Conservation (phyloP, 164 flowering plant species). For the Kingdonia uniflora region DNA sequence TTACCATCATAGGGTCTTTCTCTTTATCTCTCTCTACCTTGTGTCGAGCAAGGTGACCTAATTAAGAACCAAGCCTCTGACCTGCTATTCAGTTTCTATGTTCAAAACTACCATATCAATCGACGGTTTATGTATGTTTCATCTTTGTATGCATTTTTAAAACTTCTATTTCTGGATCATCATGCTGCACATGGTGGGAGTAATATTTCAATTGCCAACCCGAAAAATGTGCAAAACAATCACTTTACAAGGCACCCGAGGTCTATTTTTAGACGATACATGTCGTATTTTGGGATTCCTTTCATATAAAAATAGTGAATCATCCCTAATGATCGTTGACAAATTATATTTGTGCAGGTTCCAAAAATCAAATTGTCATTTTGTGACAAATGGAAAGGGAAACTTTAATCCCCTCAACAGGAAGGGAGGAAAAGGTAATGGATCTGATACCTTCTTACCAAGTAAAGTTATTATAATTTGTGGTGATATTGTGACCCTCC, state of each 20-base stretch:
- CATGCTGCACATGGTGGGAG: conserved; percentile 3
- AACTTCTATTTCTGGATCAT: conserved; percentile 6
- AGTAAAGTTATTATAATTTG: not conserved
- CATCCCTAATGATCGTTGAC: not conserved
- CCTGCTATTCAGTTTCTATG: not conserved
- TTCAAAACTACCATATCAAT: not conserved
- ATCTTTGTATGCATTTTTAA: not conserved
- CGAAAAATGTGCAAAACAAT: conserved; percentile 4
- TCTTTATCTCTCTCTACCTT: too few relatives aligned
- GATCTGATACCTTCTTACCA: not conserved
- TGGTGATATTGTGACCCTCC: not conserved
- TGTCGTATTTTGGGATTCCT: too few relatives aligned
- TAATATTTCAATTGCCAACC: conserved; percentile 8
- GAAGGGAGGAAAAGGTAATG: conserved; percentile 8
- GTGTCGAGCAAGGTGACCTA: too few relatives aligned
- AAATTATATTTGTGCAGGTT: conserved; percentile 5
- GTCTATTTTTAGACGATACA: conserved; percentile 3
- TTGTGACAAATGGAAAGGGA: conserved; percentile 10
- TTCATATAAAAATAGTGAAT: not conserved
- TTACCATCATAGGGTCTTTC: too few relatives aligned
- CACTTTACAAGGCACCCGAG: conserved; percentile 7
- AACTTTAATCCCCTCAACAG: conserved; percentile 6
- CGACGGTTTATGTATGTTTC: not conserved
- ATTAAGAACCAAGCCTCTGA: too few relatives aligned
- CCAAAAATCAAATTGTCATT: conserved; percentile 12